Evolutionary conservation across 1,139 yeast species (phyloP).

Genomic region (Geotrichum cucujoidarum): DNA sequence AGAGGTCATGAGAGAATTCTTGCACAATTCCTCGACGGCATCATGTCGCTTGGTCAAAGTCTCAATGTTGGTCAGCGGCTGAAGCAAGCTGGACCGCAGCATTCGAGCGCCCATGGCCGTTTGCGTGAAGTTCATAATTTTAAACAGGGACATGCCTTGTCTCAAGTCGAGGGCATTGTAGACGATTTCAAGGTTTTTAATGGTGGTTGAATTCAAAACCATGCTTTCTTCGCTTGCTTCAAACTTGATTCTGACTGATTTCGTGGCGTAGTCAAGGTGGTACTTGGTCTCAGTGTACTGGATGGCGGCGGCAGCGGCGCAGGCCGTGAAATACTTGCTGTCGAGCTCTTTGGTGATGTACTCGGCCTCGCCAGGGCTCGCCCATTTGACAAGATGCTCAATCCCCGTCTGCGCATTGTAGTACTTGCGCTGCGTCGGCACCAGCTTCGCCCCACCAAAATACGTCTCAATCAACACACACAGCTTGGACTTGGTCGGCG

Average conservation of each 20-base stretch:
- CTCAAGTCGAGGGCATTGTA: conserved; percentile 33
- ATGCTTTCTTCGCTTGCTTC: conserved; percentile 42
- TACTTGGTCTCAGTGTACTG: conserved; percentile 25
- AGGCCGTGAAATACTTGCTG: conserved; percentile 30
- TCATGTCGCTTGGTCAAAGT: conserved; percentile 28
- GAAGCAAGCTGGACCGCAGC: conserved; percentile 41
- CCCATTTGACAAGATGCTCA: conserved; percentile 25
- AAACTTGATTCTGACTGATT: conserved; percentile 37
- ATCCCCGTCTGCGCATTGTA: conserved; percentile 29
- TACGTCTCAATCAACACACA: conserved; percentile 39
- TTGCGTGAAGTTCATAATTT: conserved; percentile 38
- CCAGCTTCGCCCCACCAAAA: conserved; percentile 30
- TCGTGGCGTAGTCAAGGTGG: conserved; percentile 27
- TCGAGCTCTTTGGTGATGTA: conserved; percentile 24
- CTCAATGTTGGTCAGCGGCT: conserved; percentile 41
- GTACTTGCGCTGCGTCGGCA: conserved; percentile 28
- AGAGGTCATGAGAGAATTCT: neutral
- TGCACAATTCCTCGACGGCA: conserved; percentile 16
- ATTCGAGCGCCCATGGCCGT: conserved; percentile 47
- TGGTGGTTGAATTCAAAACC: conserved; percentile 41
- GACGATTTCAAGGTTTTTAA: conserved; percentile 39
- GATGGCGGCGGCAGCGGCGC: conserved; percentile 40
- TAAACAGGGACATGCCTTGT: conserved; percentile 36
- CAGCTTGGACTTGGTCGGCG: conserved; percentile 36
- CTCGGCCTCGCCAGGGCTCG: conserved; percentile 25